A percentile compares a stretch with the other conserved stretches of the same genome.
These are phyloP conservation scores for Xerocomellus dryophilus DNA, from an alignment of 768 basidiomycete genomes.

Conservation along the genomic window DNA sequence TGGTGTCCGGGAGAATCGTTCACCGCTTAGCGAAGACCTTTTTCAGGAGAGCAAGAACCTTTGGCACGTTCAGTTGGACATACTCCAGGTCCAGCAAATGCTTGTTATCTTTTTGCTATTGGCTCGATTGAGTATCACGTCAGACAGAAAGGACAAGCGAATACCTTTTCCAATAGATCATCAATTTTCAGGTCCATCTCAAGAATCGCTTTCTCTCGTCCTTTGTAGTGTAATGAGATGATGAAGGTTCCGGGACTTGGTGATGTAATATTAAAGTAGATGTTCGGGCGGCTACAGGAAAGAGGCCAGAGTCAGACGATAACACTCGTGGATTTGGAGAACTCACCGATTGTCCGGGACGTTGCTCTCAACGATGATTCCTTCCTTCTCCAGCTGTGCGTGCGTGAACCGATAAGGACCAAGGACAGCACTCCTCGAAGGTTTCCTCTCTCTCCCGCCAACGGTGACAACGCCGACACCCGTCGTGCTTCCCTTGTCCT, in stretches of 20 bases:
- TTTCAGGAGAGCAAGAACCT: conserved; percentile 87
- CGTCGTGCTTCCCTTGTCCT: conserved; percentile 83
- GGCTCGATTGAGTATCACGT: conserved; percentile 13
- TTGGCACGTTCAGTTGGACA: conserved; percentile 94
- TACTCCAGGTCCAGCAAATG: conserved; percentile 96
- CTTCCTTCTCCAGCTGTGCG: conserved; percentile 97
- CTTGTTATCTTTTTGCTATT: conserved; percentile 98
- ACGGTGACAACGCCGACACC: conserved; percentile 95
- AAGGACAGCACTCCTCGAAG: conserved; percentile 75
- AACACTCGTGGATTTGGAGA: too few relatives aligned
- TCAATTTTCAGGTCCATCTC: conserved; percentile 99
- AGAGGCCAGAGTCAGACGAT: not conserved
- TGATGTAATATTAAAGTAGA: conserved; percentile 98
- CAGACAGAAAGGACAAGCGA: conserved; percentile 16
- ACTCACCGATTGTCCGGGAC: conserved; percentile 94
- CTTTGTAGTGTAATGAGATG: conserved; percentile 98
- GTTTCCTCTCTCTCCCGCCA: conserved; percentile 97
- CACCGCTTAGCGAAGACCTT: conserved; percentile 90
- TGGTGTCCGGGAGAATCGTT: conserved; percentile 25
- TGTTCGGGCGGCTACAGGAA: conserved; percentile 89
- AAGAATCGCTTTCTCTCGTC: conserved; percentile 96
- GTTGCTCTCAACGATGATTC: conserved; percentile 98
- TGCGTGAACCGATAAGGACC: conserved; percentile 98
- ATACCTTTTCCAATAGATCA: conserved; percentile 93
- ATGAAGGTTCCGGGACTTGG: conserved; percentile 98